A percentile compares a stretch with the other conserved stretches of the same genome.
These are phyloP conservation scores for Teratosphaeria epicoccoides DNA, from an alignment of 2,329 filamentous ascomycete species.

Conservation along the genomic window DNA sequence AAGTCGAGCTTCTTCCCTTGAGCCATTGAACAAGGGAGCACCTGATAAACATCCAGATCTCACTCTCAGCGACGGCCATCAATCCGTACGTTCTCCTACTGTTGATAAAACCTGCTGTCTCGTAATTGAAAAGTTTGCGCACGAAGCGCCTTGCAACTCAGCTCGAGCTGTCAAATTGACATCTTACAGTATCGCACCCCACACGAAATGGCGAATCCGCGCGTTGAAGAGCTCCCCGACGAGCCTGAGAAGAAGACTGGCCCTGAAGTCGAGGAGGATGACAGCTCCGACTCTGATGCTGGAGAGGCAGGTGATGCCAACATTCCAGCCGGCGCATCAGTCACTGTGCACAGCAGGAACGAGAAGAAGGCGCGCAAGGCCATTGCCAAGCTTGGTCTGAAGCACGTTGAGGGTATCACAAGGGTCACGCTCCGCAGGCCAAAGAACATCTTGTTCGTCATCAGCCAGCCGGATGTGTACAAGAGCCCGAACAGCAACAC, in stretches of 20 bases:
- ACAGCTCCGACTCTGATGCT: conserved; percentile 53
- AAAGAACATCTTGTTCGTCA: conserved; percentile 99
- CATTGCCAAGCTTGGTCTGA: conserved; percentile 95
- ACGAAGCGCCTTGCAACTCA: neutral
- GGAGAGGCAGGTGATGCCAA: conserved; percentile 61
- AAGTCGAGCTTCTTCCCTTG: neutral
- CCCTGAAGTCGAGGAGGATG: conserved; percentile 51
- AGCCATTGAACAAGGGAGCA: neutral
- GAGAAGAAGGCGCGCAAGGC: conserved; percentile 99
- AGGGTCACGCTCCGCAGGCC: conserved; percentile 94
- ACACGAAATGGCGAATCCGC: conserved; percentile 86
- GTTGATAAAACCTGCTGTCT: neutral
- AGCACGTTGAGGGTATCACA: conserved; percentile 93
- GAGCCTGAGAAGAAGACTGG: conserved; percentile 60
- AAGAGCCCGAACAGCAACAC: conserved; percentile 99
- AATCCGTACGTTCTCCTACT: neutral
- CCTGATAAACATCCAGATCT: neutral
- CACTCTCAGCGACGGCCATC: neutral
- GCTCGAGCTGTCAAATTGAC: neutral
- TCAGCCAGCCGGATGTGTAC: conserved; percentile 99
- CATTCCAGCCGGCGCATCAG: conserved; percentile 74
- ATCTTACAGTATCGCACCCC: conserved; percentile 5
- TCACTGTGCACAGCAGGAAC: conserved; percentile 94
- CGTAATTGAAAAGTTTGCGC: neutral
- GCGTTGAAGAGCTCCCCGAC: conserved; percentile 94